These are phyloP conservation scores for Suillus weaverae DNA, from an alignment of 768 basidiomycete species.

Conservation along the genomic window DNA sequence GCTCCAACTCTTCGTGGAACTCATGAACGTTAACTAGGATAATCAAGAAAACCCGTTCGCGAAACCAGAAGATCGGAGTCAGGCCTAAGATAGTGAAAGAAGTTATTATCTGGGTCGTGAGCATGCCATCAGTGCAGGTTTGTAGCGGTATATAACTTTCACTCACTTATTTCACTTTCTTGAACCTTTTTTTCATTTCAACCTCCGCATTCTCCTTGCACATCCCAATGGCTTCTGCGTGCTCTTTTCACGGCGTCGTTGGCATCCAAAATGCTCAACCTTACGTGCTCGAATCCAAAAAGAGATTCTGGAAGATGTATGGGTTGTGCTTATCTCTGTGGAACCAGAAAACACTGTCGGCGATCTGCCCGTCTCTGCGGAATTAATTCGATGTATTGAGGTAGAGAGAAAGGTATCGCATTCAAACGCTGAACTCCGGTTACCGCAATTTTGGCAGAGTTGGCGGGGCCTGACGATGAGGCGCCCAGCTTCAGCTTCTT, in stretches of 20 bases:
- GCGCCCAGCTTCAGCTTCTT: slow-evolving; percentile 50
- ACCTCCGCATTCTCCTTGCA: no score
- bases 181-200: no score
- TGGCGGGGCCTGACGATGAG: slow-evolving; percentile 23
- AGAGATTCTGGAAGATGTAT: no score
- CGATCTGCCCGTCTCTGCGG: no score
- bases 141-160: background rate
- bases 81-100: background rate
- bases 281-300: no score
- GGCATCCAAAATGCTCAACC: no score
- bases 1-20: background rate
- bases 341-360: no score
- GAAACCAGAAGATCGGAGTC: background rate
- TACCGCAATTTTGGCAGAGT: slow-evolving; percentile 13
- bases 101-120: background rate
- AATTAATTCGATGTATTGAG: slow-evolving; percentile 51
- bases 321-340: no score
- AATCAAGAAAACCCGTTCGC: slow-evolving; percentile 9
- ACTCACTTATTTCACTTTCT: no score
- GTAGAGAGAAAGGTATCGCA: slow-evolving; percentile 67
- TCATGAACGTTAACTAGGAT: background rate
- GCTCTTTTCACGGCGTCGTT: no score
- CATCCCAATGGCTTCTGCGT: no score
- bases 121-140: background rate
- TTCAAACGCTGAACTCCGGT: slow-evolving; percentile 43